These are phyloP conservation scores for Aspergillus indologenus DNA, from an alignment of 495 filamentous ascomycete genomes.

Conservation along the genomic window DNA sequence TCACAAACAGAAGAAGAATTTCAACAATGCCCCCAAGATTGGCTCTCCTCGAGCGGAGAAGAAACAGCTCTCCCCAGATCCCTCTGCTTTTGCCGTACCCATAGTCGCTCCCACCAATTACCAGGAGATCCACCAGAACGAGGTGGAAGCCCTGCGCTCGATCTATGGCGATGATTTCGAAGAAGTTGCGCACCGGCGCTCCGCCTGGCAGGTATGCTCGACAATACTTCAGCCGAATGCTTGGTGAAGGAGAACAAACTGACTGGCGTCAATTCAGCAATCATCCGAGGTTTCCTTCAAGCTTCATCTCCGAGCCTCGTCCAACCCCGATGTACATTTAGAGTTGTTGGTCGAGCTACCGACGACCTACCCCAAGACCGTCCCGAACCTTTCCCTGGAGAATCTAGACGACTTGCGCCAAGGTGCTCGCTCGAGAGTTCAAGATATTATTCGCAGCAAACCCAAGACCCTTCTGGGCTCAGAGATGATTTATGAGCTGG, in stretches of 20 bases:
- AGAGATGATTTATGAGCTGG: slow-evolving; percentile 89
- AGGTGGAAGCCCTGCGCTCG: slow-evolving; percentile 79
- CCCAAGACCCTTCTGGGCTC: slow-evolving; percentile 70
- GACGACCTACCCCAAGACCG: slow-evolving; percentile 88
- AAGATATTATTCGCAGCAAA: slow-evolving; percentile 64
- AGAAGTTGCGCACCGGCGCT: slow-evolving; percentile 64
- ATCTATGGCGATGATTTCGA: slow-evolving; percentile 92
- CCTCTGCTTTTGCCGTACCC: slow-evolving; percentile 27
- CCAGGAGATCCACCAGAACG: slow-evolving; percentile 78
- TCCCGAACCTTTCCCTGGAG: slow-evolving; percentile 66
- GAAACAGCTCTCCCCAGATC: slow-evolving; percentile 31
- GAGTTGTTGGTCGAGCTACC: slow-evolving; percentile 71
- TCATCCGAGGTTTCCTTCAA: slow-evolving; percentile 75
- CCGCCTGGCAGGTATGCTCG: slow-evolving; percentile 78
- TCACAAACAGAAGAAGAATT: slow-evolving; percentile 48
- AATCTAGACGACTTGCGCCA: slow-evolving; percentile 62
- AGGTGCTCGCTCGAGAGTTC: slow-evolving; percentile 62
- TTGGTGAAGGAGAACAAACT: slow-evolving; percentile 5
- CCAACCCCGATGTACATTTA: slow-evolving; percentile 62
- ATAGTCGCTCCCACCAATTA: slow-evolving; percentile 59
- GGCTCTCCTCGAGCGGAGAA: slow-evolving; percentile 33
- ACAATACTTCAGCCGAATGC: background rate
- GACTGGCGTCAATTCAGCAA: slow-evolving; percentile 46
- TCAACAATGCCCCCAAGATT: slow-evolving; percentile 29
- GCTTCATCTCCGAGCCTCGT: slow-evolving; percentile 68